A percentile compares a stretch with the other conserved stretches of the same genome.
Evolutionary conservation across 1,284 basidiomycete species (phyloP).

Genomic region (Fomitopsis betulina): DNA sequence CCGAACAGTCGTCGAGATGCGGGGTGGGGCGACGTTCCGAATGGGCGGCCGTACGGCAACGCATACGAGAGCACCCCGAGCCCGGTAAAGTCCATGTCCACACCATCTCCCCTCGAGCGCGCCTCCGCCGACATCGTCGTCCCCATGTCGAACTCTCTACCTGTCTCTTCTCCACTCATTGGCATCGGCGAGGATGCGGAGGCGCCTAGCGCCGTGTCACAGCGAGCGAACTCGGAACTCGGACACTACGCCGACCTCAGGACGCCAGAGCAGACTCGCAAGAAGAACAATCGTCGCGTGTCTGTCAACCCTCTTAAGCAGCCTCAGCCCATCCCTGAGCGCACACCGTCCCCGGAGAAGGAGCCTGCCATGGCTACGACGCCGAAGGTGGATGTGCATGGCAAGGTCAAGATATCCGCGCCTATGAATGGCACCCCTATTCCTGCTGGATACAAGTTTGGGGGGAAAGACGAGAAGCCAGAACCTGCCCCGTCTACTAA

Average conservation of each 20-base stretch:
- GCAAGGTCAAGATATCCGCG: conserved; percentile 83
- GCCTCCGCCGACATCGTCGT: conserved; percentile 38
- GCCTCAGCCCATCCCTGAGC: conserved; percentile 48
- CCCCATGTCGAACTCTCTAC: conserved; percentile 55
- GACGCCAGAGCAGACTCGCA: conserved; percentile 51
- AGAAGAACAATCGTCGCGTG: conserved; percentile 42
- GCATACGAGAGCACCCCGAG: conserved; percentile 36
- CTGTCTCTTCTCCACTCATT: conserved; percentile 41
- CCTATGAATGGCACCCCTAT: conserved; percentile 85
- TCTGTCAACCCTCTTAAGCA: conserved; percentile 47
- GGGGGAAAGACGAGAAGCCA: conserved; percentile 55
- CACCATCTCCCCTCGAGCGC: conserved; percentile 41
- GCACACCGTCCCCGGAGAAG: conserved; percentile 58
- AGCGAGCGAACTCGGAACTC: conserved; percentile 71
- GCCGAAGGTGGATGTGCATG: conserved; percentile 34
- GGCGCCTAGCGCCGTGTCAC: conserved; percentile 31
- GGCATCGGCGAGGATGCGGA: conserved; percentile 33
- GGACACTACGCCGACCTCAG: conserved; percentile 70
- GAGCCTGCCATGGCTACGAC: conserved; percentile 28
- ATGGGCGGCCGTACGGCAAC: conserved; percentile 58
- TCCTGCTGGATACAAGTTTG: conserved; percentile 87
- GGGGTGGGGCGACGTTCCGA: conserved; percentile 55
- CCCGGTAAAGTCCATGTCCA: conserved; percentile 44
- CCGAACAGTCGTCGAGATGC: conserved; percentile 46
- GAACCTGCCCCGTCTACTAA: conserved; percentile 32